Base-by-base conservation (phyloP, 2,329 filamentous ascomycete species). In the Diaporthe destruens region DNA sequence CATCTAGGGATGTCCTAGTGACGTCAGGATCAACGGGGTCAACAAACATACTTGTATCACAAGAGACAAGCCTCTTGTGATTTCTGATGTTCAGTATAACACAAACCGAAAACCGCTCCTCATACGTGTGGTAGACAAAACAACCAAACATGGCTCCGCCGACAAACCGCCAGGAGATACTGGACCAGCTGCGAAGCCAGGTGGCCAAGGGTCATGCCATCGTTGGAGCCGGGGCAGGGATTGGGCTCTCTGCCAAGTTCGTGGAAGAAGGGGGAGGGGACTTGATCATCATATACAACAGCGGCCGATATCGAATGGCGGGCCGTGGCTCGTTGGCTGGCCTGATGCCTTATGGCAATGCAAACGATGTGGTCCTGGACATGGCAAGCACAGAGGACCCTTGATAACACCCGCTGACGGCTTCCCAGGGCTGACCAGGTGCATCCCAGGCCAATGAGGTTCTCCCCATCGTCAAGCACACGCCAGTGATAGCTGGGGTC, bases 261-360 rank as follows among this genome's bases (percentile, higher is more conserved):
- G 87, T 93, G 75, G 92, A 94, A 80, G 86, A 86, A 57, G 92
- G 91, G 49, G 90, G 91, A 74, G 89, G 87, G 18, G 91, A 93
- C 77, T 82, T 94, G 54, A 92, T 94, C 77, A 89, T 93, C 74
- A 87, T 93, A 76, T 93, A 93, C 84, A 93, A 93, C 80, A 91
- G 89, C 49, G 92, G 92, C 0, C 87, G 91, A 5, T 94, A 91
- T 79, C 89, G 92, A 12, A 94, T 94, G 92, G 91, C 91, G 0
- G 92, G 92, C 0, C 84, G 89, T 54, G 92, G 92, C 0, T 93
- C 90, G 0, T 81, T 93, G 14, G 91, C 92, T 0, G 92, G 92
- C 0, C 80, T 93, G 65, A 92, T 93, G 90, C 91, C 91, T 0
- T 93, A 92, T 78, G 89, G 90, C 5, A 91, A 93, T 77, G 91